Percentiles rank a stretch among this genome's conserved stretches.
phyloP scores from a whole-genome alignment of 2,329 filamentous ascomycete species.

The Scedosporium apiospermum region DNA sequence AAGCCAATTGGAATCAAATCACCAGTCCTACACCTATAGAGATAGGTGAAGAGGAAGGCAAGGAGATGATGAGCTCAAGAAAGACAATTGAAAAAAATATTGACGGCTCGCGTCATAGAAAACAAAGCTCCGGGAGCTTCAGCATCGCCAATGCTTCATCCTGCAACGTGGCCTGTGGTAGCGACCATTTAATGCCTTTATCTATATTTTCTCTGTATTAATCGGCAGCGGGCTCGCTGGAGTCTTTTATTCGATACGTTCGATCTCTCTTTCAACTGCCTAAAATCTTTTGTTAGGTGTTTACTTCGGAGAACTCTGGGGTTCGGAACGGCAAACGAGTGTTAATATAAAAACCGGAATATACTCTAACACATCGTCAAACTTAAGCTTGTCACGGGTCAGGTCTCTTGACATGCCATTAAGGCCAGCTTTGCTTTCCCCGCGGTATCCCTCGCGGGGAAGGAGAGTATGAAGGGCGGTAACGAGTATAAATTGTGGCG shows the following conservation, averaged over 20 bases:
- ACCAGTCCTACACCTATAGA: neutral
- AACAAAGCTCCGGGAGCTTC: neutral
- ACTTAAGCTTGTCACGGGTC: too few relatives aligned
- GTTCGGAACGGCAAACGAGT: neutral
- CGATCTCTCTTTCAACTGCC: neutral
- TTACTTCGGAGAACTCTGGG: too few relatives aligned
- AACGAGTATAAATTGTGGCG: too few relatives aligned
- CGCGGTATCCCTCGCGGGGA: neutral
- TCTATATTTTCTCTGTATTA: neutral
- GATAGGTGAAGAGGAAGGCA: neutral
- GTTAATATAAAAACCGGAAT: neutral
- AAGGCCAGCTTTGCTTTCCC: too few relatives aligned
- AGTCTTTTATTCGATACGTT: neutral
- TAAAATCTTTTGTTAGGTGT: neutral
- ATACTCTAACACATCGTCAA: neutral
- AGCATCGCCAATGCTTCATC: neutral
- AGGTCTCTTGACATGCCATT: too few relatives aligned
- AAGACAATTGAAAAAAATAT: neutral
- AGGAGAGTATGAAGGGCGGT: neutral
- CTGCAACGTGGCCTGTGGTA: conserved; percentile 8
- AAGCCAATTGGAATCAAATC: neutral
- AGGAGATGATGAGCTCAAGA: neutral
- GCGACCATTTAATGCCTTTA: conserved; percentile 4
- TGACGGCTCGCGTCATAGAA: neutral
- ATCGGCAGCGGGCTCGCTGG: neutral